Evolutionary conservation across 2,329 filamentous ascomycete genomes (phyloP).

Genomic region (Paramyrothecium roridum): DNA sequence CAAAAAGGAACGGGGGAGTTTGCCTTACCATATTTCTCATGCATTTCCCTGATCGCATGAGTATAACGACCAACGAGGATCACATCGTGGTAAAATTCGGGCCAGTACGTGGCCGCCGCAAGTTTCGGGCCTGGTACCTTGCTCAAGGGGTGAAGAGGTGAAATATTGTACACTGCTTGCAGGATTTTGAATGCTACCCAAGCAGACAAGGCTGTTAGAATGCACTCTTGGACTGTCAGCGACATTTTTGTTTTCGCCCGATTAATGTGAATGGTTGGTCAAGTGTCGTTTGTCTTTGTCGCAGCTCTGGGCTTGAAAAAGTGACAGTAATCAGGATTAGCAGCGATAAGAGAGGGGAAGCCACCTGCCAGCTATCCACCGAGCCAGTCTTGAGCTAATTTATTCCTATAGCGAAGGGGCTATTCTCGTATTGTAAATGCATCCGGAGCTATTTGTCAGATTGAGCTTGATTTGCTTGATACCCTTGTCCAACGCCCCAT

Average conservation of each 20-base stretch:
- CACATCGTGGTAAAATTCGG: slow-evolving; percentile 12
- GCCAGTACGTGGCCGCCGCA: slow-evolving; percentile 8
- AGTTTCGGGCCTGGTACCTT: slow-evolving; percentile 6
- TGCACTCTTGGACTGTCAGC: background rate
- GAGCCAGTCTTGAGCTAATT: too few relatives aligned
- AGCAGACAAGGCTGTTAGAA: background rate
- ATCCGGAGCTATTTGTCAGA: too few relatives aligned
- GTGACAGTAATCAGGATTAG: too few relatives aligned
- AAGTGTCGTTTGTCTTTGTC: background rate
- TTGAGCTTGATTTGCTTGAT: too few relatives aligned
- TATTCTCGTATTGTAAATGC: too few relatives aligned
- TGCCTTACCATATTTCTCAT: slow-evolving; percentile 7
- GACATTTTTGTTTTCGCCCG: background rate
- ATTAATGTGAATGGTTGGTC: background rate
- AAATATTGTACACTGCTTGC: background rate
- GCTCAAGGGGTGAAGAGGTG: background rate
- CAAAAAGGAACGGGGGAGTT: background rate
- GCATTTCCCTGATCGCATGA: slow-evolving; percentile 5
- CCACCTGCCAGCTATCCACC: too few relatives aligned
- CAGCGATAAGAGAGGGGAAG: too few relatives aligned
- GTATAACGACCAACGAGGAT: slow-evolving; percentile 10
- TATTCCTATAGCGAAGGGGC: too few relatives aligned
- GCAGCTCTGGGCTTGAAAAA: too few relatives aligned
- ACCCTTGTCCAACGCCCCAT: too few relatives aligned
- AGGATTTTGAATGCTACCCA: background rate